These are phyloP conservation scores for Sphaerobolus stellatus DNA, from an alignment of 1,284 basidiomycete species.

Conservation along the genomic window DNA sequence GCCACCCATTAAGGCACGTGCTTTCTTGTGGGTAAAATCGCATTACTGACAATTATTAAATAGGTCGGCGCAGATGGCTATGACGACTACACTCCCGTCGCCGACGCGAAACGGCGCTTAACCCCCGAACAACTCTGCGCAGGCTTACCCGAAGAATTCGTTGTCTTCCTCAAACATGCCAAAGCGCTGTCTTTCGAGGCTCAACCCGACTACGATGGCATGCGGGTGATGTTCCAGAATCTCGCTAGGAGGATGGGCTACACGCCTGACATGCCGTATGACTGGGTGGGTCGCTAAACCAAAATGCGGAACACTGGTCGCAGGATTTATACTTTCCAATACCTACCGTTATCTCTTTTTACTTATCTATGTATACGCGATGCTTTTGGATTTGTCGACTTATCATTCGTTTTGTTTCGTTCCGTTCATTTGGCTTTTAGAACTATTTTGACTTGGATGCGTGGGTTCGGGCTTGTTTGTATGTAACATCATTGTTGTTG, in stretches of 20 bases:
- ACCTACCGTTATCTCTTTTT: too few relatives aligned
- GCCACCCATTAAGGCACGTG: conserved; percentile 34
- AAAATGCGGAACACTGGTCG: too few relatives aligned
- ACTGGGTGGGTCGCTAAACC: conserved; percentile 11
- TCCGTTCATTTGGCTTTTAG: too few relatives aligned
- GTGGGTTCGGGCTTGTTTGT: too few relatives aligned
- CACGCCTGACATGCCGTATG: conserved; percentile 9
- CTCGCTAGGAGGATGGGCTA: conserved; percentile 8
- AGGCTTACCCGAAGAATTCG: conserved; percentile 16
- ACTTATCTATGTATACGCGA: too few relatives aligned
- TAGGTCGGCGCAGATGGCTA: conserved; percentile 8
- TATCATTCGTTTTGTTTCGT: too few relatives aligned
- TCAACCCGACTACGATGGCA: conserved; percentile 17
- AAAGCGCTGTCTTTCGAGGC: conserved; percentile 15
- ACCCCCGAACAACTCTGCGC: conserved; percentile 14
- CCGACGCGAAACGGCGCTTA: conserved; percentile 3
- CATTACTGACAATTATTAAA: not conserved
- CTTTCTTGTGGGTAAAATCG: not conserved
- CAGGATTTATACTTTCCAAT: too few relatives aligned
- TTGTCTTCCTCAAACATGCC: conserved; percentile 14
- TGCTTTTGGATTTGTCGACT: too few relatives aligned
- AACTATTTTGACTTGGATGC: too few relatives aligned
- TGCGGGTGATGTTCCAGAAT: conserved; percentile 12
- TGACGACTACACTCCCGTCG: conserved; percentile 10
- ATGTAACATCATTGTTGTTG: too few relatives aligned